Evolutionary conservation across 2,329 filamentous ascomycete genomes (phyloP), one percentile per base, ranked within the genome.

Genomic region (Sclerotinia minor): DNA sequence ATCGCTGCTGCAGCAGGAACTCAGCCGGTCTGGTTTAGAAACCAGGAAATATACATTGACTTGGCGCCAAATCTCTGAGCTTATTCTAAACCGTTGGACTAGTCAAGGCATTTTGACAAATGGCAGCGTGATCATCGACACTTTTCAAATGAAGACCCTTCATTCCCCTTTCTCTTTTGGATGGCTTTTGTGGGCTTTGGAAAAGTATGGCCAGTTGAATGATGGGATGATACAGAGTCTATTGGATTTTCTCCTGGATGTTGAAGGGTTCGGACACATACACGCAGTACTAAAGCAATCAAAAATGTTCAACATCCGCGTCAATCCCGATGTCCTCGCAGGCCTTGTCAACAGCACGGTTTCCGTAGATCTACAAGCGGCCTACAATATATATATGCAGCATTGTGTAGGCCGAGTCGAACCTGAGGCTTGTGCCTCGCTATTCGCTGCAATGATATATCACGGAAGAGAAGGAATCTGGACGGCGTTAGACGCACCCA

Each of bases 41-140:
- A 50, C 15, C 24, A 38, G 26, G n/a, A n/a, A 32, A 63, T 52
- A 66, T 47, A 26, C n/a, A 50, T 26, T 69, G n/a, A 54, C 47
- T 21, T 45, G 47, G 52, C 47, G 49, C n/a, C 59, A 67, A 47
- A 59, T 66, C 19, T 58, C 47, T 32, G 61, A 60, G 19, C 47
- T 71, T 47, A n/a, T 69, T 21, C 67, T 76, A 35, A 59, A 68
- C 29, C 71, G 70, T 47, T 76, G 74, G 75, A 70, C 69, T 21
- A 69, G 63, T 44, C 73, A 69, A 54, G 65, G 57, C 6, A 26
- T 59, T 35, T 32, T 74, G 4, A 52, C 44, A 26, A 57, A 71
- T 32, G 59, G 69, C 26, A 47, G 24, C 24, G 41, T 60, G 4
- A 57, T 72, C 21, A 68, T 64, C 29, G 68, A 65, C 38, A 50